phyloP scores from a whole-genome alignment of 2,329 filamentous ascomycete species.

The Penicillium sp. region DNA sequence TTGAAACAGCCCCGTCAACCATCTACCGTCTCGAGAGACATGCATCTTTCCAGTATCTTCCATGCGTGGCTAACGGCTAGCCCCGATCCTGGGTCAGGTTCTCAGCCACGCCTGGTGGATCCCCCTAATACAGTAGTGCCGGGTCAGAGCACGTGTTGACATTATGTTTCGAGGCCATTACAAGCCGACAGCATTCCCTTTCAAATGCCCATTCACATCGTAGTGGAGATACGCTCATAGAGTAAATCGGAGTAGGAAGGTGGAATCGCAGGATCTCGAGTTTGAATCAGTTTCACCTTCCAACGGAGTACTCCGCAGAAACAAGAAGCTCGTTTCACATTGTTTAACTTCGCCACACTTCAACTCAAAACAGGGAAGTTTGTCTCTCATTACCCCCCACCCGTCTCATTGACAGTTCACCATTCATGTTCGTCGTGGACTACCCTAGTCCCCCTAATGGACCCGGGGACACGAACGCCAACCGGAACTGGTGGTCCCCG shows the following conservation, averaged over 20 bases:
- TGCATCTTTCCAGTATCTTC: neutral
- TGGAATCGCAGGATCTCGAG: neutral
- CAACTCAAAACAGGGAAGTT: neutral
- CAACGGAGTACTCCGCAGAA: neutral
- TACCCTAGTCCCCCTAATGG: neutral
- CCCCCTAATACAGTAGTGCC: neutral
- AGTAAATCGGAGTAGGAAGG: neutral
- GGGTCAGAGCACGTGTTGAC: no score
- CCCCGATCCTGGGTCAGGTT: neutral
- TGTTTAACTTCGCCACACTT: neutral
- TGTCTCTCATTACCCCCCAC: neutral
- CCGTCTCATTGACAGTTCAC: neutral
- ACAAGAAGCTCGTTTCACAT: no score
- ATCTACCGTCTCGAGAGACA: neutral
- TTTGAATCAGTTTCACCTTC: conserved; percentile 1
- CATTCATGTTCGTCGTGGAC: neutral
- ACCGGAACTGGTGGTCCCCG: neutral
- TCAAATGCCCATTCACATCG: no score
- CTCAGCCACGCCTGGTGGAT: neutral
- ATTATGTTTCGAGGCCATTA: no score
- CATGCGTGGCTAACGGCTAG: neutral
- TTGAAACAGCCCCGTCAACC: neutral
- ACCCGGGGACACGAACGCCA: neutral
- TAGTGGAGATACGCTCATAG: no score
- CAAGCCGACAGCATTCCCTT: no score